Base-by-base conservation (phyloP, 805 yeast genomes). In the Saturnispora dispora region DNA sequence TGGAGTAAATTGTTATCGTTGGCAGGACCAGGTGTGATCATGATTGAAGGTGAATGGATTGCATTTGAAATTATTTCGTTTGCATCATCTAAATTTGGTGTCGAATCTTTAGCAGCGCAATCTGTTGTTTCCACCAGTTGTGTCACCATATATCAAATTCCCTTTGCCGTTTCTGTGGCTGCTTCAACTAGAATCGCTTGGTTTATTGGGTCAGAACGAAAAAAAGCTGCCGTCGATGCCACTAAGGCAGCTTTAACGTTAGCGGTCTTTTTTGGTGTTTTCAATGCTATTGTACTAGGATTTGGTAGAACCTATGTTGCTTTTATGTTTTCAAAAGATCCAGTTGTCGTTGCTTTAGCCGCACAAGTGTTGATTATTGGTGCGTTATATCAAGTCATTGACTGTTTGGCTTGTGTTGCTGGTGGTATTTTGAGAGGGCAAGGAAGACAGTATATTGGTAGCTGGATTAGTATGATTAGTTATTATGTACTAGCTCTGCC, bases 341-440 rank as follows among this genome's bases (percentile, higher is more conserved):
- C 69, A 43, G 75, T 71, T 2, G 89, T 85, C 2, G 72, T 82
- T 28, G 59, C 60, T 3, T 59, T 76, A 10, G 79, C 84, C 7
- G 63, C 72, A 1, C 64, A 66, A 23, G 75, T 84, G 27, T 68
- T 85, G 67, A 81, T 85, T 63, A 68, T 82, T 44, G 76, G 82
- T 45, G 85, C 89, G 1, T 60, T 79, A 32, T 83, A 82, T 76
- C 90, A 85, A 67, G 66, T 85, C 25, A 77, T 78, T 50, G 93
- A 85, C 64, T 82, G 83, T 10, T 67, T 81, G 59, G 78, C 83
- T 55, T 85, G 88, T 15, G 80, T 83, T 46, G 77, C 85, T 1
- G 89, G 88, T 15, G 91, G 91, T 15, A 75, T 87, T 53, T 69
- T 85, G 50, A 74, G 93, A 62, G 91, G 91, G 5, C 90, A 84